These are phyloP conservation scores for Achlya hypogyna DNA, from an alignment of 352 stramenopile species.

Conservation along the genomic window DNA sequence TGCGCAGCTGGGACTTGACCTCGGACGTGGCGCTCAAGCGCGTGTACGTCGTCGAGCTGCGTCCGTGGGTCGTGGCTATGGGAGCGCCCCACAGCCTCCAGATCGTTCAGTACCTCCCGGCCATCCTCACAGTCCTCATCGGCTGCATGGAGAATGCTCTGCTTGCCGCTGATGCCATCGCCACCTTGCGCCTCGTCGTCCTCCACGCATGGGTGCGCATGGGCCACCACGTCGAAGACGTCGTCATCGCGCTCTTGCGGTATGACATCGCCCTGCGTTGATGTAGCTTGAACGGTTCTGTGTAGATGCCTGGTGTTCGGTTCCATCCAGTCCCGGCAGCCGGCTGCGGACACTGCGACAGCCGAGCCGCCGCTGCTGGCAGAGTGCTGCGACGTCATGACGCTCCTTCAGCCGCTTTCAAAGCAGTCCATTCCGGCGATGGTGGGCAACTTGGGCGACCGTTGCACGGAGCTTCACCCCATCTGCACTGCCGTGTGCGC, in stretches of 20 bases:
- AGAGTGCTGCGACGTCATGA: neutral
- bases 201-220: conserved; percentile 60
- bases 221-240: conserved; percentile 45
- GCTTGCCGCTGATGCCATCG: conserved; percentile 44
- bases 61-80: conserved; percentile 35
- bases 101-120: conserved; percentile 63
- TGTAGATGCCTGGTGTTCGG: conserved; percentile 2
- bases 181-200: conserved; percentile 45
- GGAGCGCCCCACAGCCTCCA: conserved; percentile 61
- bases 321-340: neutral
- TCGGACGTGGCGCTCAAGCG: conserved; percentile 46
- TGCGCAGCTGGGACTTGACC: conserved; percentile 52
- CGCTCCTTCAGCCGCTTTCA: too few relatives aligned
- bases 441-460: too few relatives aligned
- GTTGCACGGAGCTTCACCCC: too few relatives aligned
- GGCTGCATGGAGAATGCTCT: conserved; percentile 51
- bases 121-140: conserved; percentile 62
- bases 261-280: neutral
- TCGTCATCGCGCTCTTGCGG: conserved; percentile 62
- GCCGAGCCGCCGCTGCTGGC: neutral
- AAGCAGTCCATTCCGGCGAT: too few relatives aligned
- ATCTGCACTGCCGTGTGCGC: too few relatives aligned
- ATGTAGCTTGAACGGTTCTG: neutral
- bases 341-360: neutral
- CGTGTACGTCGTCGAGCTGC: conserved; percentile 48